phyloP scores from a whole-genome alignment of 176 grass and related monocot genomes.

The Cymbopogon citratus region DNA sequence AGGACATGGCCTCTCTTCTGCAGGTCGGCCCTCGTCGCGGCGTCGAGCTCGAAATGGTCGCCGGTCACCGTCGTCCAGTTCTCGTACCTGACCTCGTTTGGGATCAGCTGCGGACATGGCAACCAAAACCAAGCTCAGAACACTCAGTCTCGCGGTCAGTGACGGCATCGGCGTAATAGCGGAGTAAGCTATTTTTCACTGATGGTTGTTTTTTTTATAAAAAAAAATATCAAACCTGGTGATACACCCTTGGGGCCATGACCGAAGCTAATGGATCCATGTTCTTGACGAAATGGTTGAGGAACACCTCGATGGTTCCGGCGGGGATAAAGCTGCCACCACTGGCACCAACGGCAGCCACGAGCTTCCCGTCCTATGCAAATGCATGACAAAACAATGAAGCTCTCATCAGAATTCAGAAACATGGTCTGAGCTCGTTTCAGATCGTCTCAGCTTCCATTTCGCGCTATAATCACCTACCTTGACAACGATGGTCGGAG shows the following conservation, averaged over 20 bases:
- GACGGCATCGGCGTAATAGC: no score
- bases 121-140: background rate
- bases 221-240: slow-evolving; percentile 38
- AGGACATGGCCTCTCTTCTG: slow-evolving; percentile 61
- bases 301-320: slow-evolving; percentile 55
- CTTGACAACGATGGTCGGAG: slow-evolving; percentile 65
- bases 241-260: slow-evolving; percentile 69
- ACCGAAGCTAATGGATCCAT: slow-evolving; percentile 83
- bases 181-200: background rate
- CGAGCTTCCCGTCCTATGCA: slow-evolving; percentile 64
- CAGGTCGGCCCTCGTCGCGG: slow-evolving; percentile 58
- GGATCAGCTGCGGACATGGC: slow-evolving; percentile 56
- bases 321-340: slow-evolving; percentile 77
- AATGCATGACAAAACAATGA: background rate
- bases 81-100: slow-evolving; percentile 83
- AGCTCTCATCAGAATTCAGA: background rate
- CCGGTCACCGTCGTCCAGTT: slow-evolving; percentile 93
- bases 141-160: no score
- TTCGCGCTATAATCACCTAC: background rate
- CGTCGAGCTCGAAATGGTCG: slow-evolving; percentile 68
- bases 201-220: background rate
- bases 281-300: slow-evolving; percentile 76
- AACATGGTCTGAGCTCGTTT: background rate
- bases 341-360: slow-evolving; percentile 66
- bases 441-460: background rate